Base-by-base conservation (phyloP, 2,329 filamentous ascomycete genomes). In the Fusarium verticillioides region DNA sequence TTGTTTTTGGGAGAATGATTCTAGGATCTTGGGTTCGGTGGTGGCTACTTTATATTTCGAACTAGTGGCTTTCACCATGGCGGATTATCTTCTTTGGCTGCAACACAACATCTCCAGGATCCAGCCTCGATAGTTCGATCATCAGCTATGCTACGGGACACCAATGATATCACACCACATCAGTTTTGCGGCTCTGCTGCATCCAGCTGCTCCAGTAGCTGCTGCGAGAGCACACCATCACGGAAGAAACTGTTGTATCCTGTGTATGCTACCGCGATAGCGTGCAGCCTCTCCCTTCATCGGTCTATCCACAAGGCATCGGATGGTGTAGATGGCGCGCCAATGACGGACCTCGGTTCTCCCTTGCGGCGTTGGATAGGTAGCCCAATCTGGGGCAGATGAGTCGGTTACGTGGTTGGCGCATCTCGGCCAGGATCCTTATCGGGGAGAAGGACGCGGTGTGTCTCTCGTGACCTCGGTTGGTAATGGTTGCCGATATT, bases 131-230 rank as follows among this genome's bases (percentile, higher is more conserved):
- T 40, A 60, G 54, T 60, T 75, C 42, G 52, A 75, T 78, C 63
- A 46, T 65, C 63, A 61, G 36, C 60, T 53, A 56, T 63, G 37
- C 65, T 46, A 4, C 32, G 32, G 40, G 54, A 71, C 63, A 68
- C 79, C 79, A 81, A 79, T 79, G 66, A 73, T 56, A 63, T 62
- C 49, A 67, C 67, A 74, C 70, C 78, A 81, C 79, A 78, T 81
- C 64, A 67, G 44, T 42, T 53, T 42, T 75, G 77, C 69, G 73
- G 69, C 76, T 79, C 75, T 74, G 69, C 66, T 70, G 42, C 43
- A 50, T 49, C 56, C 30, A 40, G 60, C 42, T 54, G 30, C 43
- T 64, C 52, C 46, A 59, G 69, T 74, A 34, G 64, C 37, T 42
- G 40, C 53, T 63, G 30, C 23, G 50, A 57, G 28, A 69, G 62